These are phyloP conservation scores for Kalmanozyma brasiliensis DNA, from an alignment of 1,284 basidiomycete genomes.

Conservation along the genomic window DNA sequence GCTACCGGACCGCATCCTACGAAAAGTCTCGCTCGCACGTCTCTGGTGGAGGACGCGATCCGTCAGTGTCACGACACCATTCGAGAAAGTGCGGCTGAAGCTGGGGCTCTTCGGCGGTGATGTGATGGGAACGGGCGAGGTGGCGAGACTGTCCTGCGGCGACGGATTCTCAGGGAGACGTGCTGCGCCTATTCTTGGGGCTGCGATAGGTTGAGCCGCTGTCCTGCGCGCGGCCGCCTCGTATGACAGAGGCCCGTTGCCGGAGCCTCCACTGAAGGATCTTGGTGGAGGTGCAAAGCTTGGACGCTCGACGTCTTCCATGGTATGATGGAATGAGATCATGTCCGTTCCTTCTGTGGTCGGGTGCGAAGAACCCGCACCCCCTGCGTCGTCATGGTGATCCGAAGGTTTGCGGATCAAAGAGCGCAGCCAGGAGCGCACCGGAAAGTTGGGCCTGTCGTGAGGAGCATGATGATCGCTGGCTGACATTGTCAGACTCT, in stretches of 20 bases:
- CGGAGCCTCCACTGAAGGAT: slow-evolving; percentile 41
- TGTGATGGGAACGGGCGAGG: slow-evolving; percentile 12
- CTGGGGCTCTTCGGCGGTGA: slow-evolving; percentile 25
- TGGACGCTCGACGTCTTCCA: slow-evolving; percentile 26
- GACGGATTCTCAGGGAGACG: slow-evolving; percentile 4
- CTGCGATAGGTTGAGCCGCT: slow-evolving; percentile 23
- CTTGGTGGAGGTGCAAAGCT: slow-evolving; percentile 29
- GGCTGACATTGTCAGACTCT: slow-evolving; percentile 7
- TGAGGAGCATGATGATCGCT: slow-evolving; percentile 3
- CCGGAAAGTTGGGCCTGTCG: slow-evolving; percentile 12
- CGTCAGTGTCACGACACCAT: slow-evolving; percentile 24
- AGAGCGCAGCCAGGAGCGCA: slow-evolving; percentile 36
- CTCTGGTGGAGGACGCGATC: slow-evolving; percentile 30
- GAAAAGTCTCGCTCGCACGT: slow-evolving; percentile 37
- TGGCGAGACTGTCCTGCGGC: slow-evolving; percentile 1
- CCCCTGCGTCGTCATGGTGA: neutral
- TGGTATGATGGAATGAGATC: slow-evolving; percentile 48
- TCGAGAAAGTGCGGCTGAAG: slow-evolving; percentile 18
- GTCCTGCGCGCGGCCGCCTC: slow-evolving; percentile 26
- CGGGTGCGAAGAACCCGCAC: slow-evolving; percentile 1
- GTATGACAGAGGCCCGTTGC: slow-evolving; percentile 12
- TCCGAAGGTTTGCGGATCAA: slow-evolving; percentile 22
- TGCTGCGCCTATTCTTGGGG: slow-evolving; percentile 10
- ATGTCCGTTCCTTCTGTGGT: slow-evolving; percentile 17
- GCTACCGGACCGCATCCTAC: slow-evolving; percentile 35